phyloP scores from a whole-genome alignment of 31 red algal genomes.

The Endocladia muricata region DNA sequence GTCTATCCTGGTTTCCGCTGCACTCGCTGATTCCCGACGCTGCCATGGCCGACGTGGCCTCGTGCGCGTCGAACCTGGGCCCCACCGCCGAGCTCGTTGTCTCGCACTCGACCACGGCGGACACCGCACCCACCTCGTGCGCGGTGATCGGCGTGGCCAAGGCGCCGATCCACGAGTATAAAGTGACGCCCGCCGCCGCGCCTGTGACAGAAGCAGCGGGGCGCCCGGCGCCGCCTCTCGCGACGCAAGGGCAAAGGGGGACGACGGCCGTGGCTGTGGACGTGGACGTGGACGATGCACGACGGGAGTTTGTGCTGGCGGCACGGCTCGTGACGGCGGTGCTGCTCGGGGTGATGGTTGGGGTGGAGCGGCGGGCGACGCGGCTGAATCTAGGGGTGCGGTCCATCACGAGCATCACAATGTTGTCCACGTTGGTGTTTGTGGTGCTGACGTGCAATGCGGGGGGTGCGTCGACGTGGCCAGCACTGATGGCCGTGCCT shows the following conservation, averaged over 20 bases:
- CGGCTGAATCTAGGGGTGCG: slow-evolving; percentile 56
- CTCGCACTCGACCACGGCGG: no score
- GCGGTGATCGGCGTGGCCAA: slow-evolving; percentile 35
- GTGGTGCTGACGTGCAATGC: slow-evolving; percentile 1
- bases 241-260: no score
- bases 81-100: no score
- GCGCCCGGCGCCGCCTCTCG: no score
- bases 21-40: no score
- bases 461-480: neutral
- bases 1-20: no score
- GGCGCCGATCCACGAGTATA: slow-evolving; percentile 15
- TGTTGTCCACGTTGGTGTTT: slow-evolving; percentile 16
- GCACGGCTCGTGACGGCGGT: slow-evolving; percentile 53
- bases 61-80: no score
- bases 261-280: no score
- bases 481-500: neutral
- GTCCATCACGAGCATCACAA: slow-evolving; percentile 29
- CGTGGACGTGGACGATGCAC: slow-evolving; percentile 33
- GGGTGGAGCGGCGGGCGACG: slow-evolving; percentile 55
- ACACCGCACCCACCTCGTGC: neutral
- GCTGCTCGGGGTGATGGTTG: slow-evolving; percentile 47
- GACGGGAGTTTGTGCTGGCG: slow-evolving; percentile 34
- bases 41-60: no score
- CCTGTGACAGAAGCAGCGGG: neutral
- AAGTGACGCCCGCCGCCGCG: neutral